Conservation (phyloP, 352 stramenopile species). For the Phytophthora europaea region DNA sequence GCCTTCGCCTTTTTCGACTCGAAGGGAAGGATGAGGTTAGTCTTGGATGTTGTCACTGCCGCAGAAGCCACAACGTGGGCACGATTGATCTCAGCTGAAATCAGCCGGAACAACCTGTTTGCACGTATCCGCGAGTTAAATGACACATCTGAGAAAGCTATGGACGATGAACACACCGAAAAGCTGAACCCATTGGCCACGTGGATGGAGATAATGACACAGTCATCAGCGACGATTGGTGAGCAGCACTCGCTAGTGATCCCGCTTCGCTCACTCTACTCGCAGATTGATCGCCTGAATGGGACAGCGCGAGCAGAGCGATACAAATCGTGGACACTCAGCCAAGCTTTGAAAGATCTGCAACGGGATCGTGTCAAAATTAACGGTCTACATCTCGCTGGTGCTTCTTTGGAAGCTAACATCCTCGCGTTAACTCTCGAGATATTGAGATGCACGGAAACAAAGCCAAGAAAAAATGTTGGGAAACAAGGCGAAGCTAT, state of each 20-base stretch:
- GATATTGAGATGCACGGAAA: slow-evolving; percentile 26
- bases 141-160: background rate
- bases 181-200: slow-evolving; percentile 6
- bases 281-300: slow-evolving; percentile 53
- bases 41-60: slow-evolving; percentile 60
- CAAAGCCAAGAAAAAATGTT: background rate
- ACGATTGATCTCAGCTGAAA: slow-evolving; percentile 51
- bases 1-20: slow-evolving; percentile 80
- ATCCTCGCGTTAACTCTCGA: slow-evolving; percentile 34
- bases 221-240: slow-evolving; percentile 7
- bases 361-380: slow-evolving; percentile 68
- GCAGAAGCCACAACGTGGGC: slow-evolving; percentile 57
- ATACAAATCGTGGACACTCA: slow-evolving; percentile 60
- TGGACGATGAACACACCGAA: background rate
- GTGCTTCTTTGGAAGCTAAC: slow-evolving; percentile 42
- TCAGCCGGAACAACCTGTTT: slow-evolving; percentile 46
- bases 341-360: slow-evolving; percentile 75
- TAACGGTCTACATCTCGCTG: slow-evolving; percentile 51
- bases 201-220: slow-evolving; percentile 29
- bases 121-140: slow-evolving; percentile 34
- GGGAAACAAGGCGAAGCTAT: background rate
- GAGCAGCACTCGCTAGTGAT: slow-evolving; percentile 35
- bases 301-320: slow-evolving; percentile 47
- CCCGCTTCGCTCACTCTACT: slow-evolving; percentile 66
- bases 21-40: slow-evolving; percentile 49